Percentiles rank a stretch among this genome's conserved stretches.
Evolutionary conservation across 2,329 filamentous ascomycete species (phyloP).

Genomic region (Fusarium sp.): DNA sequence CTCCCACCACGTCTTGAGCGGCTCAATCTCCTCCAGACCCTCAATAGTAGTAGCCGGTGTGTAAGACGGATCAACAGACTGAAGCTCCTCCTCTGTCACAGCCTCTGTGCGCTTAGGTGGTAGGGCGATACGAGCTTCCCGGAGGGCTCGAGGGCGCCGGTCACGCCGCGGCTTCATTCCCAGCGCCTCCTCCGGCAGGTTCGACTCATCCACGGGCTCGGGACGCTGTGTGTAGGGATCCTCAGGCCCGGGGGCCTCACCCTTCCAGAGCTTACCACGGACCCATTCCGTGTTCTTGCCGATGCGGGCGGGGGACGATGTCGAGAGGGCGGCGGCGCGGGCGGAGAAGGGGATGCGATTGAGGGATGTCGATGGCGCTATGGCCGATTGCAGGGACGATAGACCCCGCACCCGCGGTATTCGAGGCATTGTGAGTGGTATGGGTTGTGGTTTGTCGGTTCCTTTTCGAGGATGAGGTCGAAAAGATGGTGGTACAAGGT

Average conservation of each 20-base stretch:
- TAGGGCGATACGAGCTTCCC: slow-evolving; percentile 48
- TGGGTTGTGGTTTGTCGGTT: not conserved
- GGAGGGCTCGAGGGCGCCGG: slow-evolving; percentile 43
- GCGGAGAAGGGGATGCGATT: slow-evolving; percentile 45
- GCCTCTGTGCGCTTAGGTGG: slow-evolving; percentile 52
- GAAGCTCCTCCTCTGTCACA: slow-evolving; percentile 47
- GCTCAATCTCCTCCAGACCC: slow-evolving; percentile 61
- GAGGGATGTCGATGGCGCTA: slow-evolving; percentile 37
- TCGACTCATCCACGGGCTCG: slow-evolving; percentile 44
- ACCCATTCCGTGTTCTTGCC: slow-evolving; percentile 53
- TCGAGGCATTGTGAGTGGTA: slow-evolving; percentile 54
- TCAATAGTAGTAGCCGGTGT: slow-evolving; percentile 59
- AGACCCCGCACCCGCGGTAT: slow-evolving; percentile 54
- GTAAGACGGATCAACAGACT: slow-evolving; percentile 54
- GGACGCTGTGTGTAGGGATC: slow-evolving; percentile 54
- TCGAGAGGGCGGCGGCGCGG: slow-evolving; percentile 48
- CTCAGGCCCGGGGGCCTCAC: slow-evolving; percentile 52
- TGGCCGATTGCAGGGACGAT: slow-evolving; percentile 45
- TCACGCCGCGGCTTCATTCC: slow-evolving; percentile 34
- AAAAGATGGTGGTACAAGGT: slow-evolving; percentile 23
- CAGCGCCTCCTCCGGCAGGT: slow-evolving; percentile 49
- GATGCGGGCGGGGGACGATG: slow-evolving; percentile 46
- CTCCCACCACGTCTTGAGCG: slow-evolving; percentile 66
- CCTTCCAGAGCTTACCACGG: slow-evolving; percentile 56
- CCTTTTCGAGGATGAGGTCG: slow-evolving; percentile 26